Evolutionary conservation across 805 yeast genomes (phyloP), one percentile per base, ranked within the genome.

Genomic region (Saccharomycopsis sp.): DNA sequence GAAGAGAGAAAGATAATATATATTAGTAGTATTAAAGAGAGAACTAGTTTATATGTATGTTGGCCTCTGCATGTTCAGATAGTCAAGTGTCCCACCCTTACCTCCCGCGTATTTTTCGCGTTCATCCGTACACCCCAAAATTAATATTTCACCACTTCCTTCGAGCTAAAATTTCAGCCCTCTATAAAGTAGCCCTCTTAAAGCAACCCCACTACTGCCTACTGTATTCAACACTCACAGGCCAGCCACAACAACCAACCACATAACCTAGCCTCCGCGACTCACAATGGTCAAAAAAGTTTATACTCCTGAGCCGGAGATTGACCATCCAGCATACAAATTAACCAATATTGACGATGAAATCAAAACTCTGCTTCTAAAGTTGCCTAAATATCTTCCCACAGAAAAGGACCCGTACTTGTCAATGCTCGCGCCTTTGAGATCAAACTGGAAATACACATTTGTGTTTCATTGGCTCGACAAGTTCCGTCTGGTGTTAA

Each of bases 391-490:
- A 1, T 64, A 63, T 3, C 64, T 76, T 9, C 61, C 71, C 14
- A 67, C 76, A 3, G 82, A 78, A 61, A 72, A 70, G 52, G 74
- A 70, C 12, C 66, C 69, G 2, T 73, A 77, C 58, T 56, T 56
- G 15, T 53, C 56, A 1, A 69, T 67, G 47, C 58, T 78, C 41
- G 58, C 57, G 3, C 68, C 67, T 12, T 57, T 78, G 8, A 67
- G 81, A 63, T 69, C 68, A 57, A 69, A 73, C 53, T 70, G 70
- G 68, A 69, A 71, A 47, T 78, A 70, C 61, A 71, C 74, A 8
- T 75, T 67, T 56, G 69, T 76, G 2, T 68, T 81, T 12, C 82
- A 83, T 67, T 84, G 89, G 89, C 67, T 84, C 25, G 76, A 76
- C 61, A 72, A 76, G 53, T 77, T 79, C 67, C 77, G 84, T 57